Evolutionary conservation across 257 asterid genomes (phyloP), one percentile per base, ranked within the genome.

Genomic region (Penstemon newberryi): DNA sequence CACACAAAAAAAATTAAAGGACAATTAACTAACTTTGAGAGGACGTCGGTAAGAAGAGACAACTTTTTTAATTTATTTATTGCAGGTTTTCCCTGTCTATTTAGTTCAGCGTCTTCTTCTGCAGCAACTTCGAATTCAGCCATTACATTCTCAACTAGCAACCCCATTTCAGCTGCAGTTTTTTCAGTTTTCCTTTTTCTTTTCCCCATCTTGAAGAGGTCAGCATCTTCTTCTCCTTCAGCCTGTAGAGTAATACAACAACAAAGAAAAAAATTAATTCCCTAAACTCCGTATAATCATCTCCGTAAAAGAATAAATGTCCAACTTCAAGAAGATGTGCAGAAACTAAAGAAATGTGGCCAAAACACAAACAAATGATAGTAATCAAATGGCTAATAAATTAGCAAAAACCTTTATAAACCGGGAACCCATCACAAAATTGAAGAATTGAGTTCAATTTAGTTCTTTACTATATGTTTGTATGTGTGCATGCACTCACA

Each of bases 91-190:
- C 79, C 82, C 77, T 82, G 91, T 60, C 89, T 77, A 77, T 92
- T 92, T 66, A 92, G 83, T 12, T 88, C 97, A 0, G 92, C 97
- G 66, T 93, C 97, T 67, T 83, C 95, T 81, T 93, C 99, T 5
- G 97, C 99, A 46, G 84, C 97, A 44, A 90, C 83, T 78, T 90
- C 97, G 47, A 93, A 92, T 76, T 93, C 97, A 47, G 96, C 99
- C 96, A 93, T 90, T 52, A 90, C 96, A 58, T 76, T 87, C 78
- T 90, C 96, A 33, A 93, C 99, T 8, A 90, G 80, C 67, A 88
- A 33, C 12, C 96, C 90, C 75, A 91, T 88, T 81, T 93, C 99
- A 10, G 91, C 90, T 58, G 97, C 92, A 78, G 91, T 90, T 75
- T 90, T 93, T 76, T 90, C 97, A 65, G 25, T 80, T 67, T 88